A percentile compares a stretch with the other conserved stretches of the same genome.
Evolutionary conservation across 495 filamentous ascomycete species (phyloP).

Genomic region (Aspergillus leporis): DNA sequence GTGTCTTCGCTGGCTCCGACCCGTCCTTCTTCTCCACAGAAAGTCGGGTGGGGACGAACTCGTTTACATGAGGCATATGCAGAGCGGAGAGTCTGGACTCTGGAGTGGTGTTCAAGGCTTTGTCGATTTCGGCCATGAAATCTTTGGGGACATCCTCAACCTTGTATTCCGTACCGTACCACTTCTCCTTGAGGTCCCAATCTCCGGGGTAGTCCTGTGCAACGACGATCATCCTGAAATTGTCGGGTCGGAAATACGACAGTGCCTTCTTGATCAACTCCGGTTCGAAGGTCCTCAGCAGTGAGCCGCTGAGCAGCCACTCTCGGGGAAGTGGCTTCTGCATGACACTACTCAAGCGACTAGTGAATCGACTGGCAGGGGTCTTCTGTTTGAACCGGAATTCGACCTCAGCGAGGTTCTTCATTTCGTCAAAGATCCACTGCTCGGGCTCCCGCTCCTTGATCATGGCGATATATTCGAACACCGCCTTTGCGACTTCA

Average conservation of each 20-base stretch:
- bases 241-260: slow-evolving; percentile 77
- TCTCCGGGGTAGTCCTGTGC: slow-evolving; percentile 78
- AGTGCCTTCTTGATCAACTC: slow-evolving; percentile 74
- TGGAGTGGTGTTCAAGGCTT: slow-evolving; percentile 58
- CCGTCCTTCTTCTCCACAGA: slow-evolving; percentile 94
- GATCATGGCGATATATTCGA: slow-evolving; percentile 92
- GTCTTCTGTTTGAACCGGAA: slow-evolving; percentile 95
- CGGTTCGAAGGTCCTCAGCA: slow-evolving; percentile 76
- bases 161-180: slow-evolving; percentile 97
- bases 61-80: slow-evolving; percentile 89
- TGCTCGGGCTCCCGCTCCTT: slow-evolving; percentile 77
- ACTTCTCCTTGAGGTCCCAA: slow-evolving; percentile 90
- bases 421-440: slow-evolving; percentile 93
- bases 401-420: slow-evolving; percentile 84
- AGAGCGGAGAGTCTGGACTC: slow-evolving; percentile 65
- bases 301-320: slow-evolving; percentile 77
- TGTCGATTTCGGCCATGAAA: slow-evolving; percentile 66
- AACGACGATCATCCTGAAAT: slow-evolving; percentile 80
- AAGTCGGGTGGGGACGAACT: slow-evolving; percentile 92
- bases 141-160: slow-evolving; percentile 77
- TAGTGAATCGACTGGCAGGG: slow-evolving; percentile 84
- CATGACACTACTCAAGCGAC: slow-evolving; percentile 78
- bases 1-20: slow-evolving; percentile 67
- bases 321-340: slow-evolving; percentile 84
- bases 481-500: slow-evolving; percentile 83